These are phyloP conservation scores for Phascolomyces articulosus DNA, from an alignment of 371 early-diverging fungal genomes.

Conservation along the genomic window DNA sequence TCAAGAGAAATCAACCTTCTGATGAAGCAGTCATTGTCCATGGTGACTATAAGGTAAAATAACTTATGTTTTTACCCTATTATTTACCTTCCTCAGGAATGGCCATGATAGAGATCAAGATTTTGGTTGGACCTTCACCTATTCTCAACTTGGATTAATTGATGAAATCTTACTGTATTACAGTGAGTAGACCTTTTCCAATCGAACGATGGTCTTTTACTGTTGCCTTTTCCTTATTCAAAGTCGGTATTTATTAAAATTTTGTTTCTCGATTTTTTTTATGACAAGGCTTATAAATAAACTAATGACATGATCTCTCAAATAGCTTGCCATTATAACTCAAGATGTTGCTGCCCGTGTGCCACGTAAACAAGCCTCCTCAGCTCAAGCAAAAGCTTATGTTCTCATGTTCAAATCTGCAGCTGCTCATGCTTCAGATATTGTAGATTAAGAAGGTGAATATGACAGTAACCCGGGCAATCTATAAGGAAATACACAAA, in stretches of 20 bases:
- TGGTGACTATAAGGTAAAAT: slow-evolving; percentile 83
- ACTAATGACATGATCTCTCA: too few relatives aligned
- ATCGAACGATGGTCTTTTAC: slow-evolving; percentile 66
- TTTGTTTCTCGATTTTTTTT: too few relatives aligned
- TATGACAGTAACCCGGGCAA: too few relatives aligned
- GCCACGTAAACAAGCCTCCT: slow-evolving; percentile 84
- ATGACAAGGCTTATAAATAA: too few relatives aligned
- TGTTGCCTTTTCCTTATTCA: slow-evolving; percentile 37
- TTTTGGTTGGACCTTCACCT: slow-evolving; percentile 43
- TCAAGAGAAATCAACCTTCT: slow-evolving; percentile 61
- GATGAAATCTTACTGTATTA: slow-evolving; percentile 66
- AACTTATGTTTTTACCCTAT: slow-evolving; percentile 71
- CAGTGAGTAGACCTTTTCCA: slow-evolving; percentile 62
- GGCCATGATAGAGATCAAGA: slow-evolving; percentile 41
- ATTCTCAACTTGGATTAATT: slow-evolving; percentile 68
- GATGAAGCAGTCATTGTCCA: slow-evolving; percentile 86
- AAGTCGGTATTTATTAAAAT: slow-evolving; percentile 50
- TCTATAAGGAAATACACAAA: too few relatives aligned
- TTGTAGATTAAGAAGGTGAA: slow-evolving; percentile 47
- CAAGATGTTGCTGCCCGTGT: slow-evolving; percentile 92
- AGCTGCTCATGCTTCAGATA: slow-evolving; percentile 28
- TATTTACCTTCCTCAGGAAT: slow-evolving; percentile 39
- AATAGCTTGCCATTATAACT: slow-evolving; percentile 75
- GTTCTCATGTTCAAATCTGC: slow-evolving; percentile 44
- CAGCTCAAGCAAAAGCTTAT: slow-evolving; percentile 66